phyloP scores from a whole-genome alignment of 306 rosid species.

The Malus sylvestris region DNA sequence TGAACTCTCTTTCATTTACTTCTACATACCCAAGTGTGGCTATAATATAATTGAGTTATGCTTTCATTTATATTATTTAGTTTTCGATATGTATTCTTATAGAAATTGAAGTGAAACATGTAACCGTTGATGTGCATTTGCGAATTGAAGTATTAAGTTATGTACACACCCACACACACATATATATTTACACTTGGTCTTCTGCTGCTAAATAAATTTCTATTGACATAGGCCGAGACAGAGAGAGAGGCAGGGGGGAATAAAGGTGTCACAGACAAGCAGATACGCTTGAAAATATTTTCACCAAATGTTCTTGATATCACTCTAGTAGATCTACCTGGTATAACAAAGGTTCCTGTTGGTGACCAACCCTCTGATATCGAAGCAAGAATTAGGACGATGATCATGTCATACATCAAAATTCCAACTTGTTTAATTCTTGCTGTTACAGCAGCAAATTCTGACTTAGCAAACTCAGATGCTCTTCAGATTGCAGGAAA shows the following conservation, averaged over 20 bases:
- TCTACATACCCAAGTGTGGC: neutral
- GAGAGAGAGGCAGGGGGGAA: constrained; percentile 95
- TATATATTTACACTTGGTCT: neutral
- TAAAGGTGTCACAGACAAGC: constrained; percentile 97
- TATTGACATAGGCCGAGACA: constrained; percentile 68
- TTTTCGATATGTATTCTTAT: neutral
- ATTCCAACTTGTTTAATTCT: constrained; percentile 79
- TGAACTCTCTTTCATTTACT: neutral
- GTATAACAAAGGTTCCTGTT: constrained; percentile 96
- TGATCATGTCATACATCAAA: constrained; percentile 96
- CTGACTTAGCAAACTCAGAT: constrained; percentile 97
- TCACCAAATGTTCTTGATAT: constrained; percentile 98
- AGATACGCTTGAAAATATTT: constrained; percentile 92
- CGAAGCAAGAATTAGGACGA: constrained; percentile 91
- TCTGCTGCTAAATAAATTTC: neutral
- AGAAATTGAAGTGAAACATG: neutral
- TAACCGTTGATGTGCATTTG: neutral
- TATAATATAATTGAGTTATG: no score
- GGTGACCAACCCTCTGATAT: constrained; percentile 98
- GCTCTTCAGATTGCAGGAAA: constrained; percentile 99
- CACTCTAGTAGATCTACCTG: constrained; percentile 96
- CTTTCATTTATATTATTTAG: neutral
- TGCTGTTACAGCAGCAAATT: constrained; percentile 96
- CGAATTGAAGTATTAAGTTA: neutral
- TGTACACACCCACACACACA: neutral